phyloP scores from a whole-genome alignment of 306 rosid species.

The Begonia fuchsioides region DNA sequence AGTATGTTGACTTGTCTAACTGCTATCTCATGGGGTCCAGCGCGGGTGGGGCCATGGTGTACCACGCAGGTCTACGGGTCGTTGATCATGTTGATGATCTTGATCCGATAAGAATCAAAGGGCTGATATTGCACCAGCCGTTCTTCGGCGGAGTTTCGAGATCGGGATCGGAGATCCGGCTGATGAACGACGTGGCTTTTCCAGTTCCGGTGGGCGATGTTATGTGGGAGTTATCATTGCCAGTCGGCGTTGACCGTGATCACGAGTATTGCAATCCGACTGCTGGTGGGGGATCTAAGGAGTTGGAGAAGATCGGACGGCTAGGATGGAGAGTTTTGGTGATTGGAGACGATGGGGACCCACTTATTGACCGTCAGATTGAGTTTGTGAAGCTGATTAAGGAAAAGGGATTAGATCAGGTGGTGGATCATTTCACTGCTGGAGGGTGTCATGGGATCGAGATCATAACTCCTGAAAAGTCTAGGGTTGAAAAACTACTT shows the following conservation, averaged over 20 bases:
- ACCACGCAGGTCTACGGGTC: constrained; percentile 9
- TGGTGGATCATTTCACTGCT: not conserved
- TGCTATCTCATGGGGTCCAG: constrained; percentile 30
- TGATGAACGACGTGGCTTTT: constrained; percentile 30
- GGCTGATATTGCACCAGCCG: constrained; percentile 58
- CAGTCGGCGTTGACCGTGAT: constrained; percentile 28
- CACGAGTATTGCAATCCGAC: constrained; percentile 58
- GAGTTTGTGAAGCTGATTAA: constrained; percentile 45
- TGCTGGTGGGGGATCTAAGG: constrained; percentile 27
- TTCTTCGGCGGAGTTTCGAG: constrained; percentile 50
- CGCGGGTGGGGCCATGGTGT: constrained; percentile 29
- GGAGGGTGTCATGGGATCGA: not conserved
- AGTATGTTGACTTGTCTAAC: constrained; percentile 13
- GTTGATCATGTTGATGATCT: not conserved
- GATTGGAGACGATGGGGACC: constrained; percentile 47
- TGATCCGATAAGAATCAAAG: constrained; percentile 31
- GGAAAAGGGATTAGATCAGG: not conserved
- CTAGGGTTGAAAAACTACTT: not conserved
- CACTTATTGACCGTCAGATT: constrained; percentile 45
- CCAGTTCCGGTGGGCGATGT: constrained; percentile 58
- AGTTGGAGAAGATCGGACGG: constrained; percentile 6
- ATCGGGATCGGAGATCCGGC: constrained; percentile 32
- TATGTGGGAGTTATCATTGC: constrained; percentile 43
- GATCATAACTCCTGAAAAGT: not conserved
- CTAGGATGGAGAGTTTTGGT: constrained; percentile 29